A percentile compares a stretch with the other conserved stretches of the same genome.
These are phyloP conservation scores for Solanum arcanum DNA, from an alignment of 257 asterid genomes.

Conservation along the genomic window DNA sequence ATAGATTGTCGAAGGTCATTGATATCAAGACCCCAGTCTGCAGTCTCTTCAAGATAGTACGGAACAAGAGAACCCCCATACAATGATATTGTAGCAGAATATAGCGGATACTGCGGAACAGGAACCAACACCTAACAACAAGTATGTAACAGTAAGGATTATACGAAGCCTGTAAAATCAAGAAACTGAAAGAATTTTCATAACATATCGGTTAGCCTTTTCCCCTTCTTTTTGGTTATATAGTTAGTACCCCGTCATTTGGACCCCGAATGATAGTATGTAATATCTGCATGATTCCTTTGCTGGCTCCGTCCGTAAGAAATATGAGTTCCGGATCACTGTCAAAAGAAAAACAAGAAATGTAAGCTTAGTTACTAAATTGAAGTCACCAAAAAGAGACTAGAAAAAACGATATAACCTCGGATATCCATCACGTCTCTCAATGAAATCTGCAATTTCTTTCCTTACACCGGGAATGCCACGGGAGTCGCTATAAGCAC, in stretches of 20 bases:
- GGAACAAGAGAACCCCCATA: conserved; percentile 92
- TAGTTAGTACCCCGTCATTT: conserved; percentile 58
- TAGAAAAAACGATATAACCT: conserved; percentile 31
- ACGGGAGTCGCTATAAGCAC: conserved; percentile 98
- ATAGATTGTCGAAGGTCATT: conserved; percentile 74
- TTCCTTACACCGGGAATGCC: conserved; percentile 92
- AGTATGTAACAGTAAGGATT: not conserved
- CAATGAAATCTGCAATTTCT: conserved; percentile 88
- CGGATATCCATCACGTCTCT: conserved; percentile 97
- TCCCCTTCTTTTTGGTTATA: not conserved
- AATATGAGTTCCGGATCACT: conserved; percentile 94
- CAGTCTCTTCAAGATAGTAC: conserved; percentile 91
- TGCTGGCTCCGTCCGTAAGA: conserved; percentile 97
- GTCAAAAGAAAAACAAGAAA: not conserved
- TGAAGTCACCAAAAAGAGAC: not conserved
- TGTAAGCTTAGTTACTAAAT: not conserved
- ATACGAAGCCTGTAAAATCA: not conserved
- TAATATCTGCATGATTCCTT: conserved; percentile 89
- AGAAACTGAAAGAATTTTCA: not conserved
- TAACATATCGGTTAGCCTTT: not conserved
- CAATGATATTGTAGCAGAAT: conserved; percentile 84
- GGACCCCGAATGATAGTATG: conserved; percentile 51
- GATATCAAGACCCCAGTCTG: conserved; percentile 93
- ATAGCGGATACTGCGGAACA: conserved; percentile 96
- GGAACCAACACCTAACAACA: conserved; percentile 76